Base-by-base conservation (phyloP, 2,329 filamentous ascomycete genomes). In the Ceratocystis variospora region DNA sequence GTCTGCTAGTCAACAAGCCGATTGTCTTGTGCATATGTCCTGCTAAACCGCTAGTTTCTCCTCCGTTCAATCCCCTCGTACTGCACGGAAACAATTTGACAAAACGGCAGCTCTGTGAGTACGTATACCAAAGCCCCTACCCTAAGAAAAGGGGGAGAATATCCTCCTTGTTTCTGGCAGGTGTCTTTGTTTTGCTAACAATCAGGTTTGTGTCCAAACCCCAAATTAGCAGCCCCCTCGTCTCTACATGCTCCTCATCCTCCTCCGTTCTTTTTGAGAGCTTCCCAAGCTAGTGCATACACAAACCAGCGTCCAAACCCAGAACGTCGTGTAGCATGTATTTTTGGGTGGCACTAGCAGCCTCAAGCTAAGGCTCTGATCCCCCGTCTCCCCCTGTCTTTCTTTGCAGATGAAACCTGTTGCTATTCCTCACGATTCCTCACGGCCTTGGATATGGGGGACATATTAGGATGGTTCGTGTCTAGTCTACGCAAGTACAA, bases 301-400 rank as follows among this genome's bases (percentile, higher is more conserved):
- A 12, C 22, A 55, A 55, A 55, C 50, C 12, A 55, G 12, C 12
- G 8, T 55, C 19, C 19, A 55, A 55, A 22, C 50, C 50, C 19
- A 22, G 19, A 55, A 22, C 12, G 8, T 22, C 22, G 22, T 55
- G 50, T 55, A 55, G 50, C 50, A 55, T 55, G 50, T 55, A 55
- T 55, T 55, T 55, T 55, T 55, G 50, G 50, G 50, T 28, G 50
- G 50, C 50, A 28, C 50, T 55, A 55, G 50, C 22, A 55, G 15
- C 17, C 46, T n/a, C 17, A n/a, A 48, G 17, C 46, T 10, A 48
- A 48, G 19, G 46, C 46, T 19, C 46, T 19, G 46, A 48, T 48
- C 46, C 17, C 46, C 46, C 46, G 10, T 41, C 46, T 19, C 5
- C 46, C 17, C 19, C 46, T 48, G 46, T 19, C 46, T 48, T 41